Evolutionary conservation across 1,284 basidiomycete genomes (phyloP).

Genomic region (Sanghuangporus baumii): DNA sequence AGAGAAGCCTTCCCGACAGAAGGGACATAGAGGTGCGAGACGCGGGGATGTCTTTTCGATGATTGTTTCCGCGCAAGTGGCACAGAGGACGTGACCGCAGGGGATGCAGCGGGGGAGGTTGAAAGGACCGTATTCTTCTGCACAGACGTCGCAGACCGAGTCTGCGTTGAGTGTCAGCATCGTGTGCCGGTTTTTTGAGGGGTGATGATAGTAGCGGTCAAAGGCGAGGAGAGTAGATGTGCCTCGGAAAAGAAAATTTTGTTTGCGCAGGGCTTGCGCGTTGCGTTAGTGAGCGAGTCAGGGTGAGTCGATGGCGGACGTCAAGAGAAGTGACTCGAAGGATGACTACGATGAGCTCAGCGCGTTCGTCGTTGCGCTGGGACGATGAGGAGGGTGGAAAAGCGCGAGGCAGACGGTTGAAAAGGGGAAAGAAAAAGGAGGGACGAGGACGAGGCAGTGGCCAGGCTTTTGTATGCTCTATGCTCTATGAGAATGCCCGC

Average conservation of each 20-base stretch:
- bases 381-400: neutral
- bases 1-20: conserved; percentile 70
- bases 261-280: neutral
- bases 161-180: conserved; percentile 76
- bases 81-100: conserved; percentile 74
- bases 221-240: neutral
- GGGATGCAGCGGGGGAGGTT: conserved; percentile 72
- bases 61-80: conserved; percentile 67
- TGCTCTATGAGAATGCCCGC: neutral
- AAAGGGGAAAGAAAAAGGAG: neutral
- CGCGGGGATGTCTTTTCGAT: conserved; percentile 70
- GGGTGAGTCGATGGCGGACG: neutral
- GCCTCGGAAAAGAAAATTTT: neutral
- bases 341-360: neutral
- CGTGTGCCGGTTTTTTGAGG: neutral
- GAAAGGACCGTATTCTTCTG: conserved; percentile 71
- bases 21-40: conserved; percentile 65
- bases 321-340: neutral
- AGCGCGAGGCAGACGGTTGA: neutral
- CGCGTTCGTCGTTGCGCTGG: too few relatives aligned
- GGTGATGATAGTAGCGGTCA: neutral
- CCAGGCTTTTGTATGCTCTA: neutral
- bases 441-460: too few relatives aligned
- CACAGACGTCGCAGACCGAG: conserved; percentile 80
- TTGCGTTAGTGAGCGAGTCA: neutral